Evolutionary conservation across 306 rosid species (phyloP).

Genomic region (Acacia melanoxylon): DNA sequence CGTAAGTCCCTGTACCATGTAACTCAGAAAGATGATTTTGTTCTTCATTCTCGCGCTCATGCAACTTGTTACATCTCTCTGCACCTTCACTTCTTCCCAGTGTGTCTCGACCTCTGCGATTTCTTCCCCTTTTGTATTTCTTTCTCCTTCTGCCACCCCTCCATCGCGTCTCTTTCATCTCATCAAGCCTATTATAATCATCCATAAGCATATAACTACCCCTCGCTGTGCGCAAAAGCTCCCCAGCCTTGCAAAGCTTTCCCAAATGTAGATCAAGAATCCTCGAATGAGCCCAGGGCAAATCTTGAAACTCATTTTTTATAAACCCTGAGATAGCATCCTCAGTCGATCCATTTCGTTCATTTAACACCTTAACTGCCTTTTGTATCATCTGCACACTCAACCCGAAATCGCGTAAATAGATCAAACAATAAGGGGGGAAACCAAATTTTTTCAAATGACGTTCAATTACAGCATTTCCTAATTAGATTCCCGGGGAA

Average conservation of each 20-base stretch:
- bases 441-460: neutral
- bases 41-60: neutral
- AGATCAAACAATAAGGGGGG: neutral
- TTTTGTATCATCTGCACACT: slow-evolving; percentile 42
- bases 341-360: slow-evolving; percentile 29
- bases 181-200: neutral
- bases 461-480: neutral
- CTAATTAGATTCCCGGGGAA: neutral
- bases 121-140: neutral
- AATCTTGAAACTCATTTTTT: slow-evolving; percentile 26
- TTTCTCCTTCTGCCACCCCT: slow-evolving; percentile 21
- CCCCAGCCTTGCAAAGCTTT: slow-evolving; percentile 32
- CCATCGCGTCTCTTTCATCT: neutral
- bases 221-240: slow-evolving; percentile 15
- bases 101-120: neutral
- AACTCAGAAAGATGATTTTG: slow-evolving; percentile 4
- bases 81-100: neutral
- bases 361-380: slow-evolving; percentile 34
- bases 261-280: slow-evolving; percentile 36
- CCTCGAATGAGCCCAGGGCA: slow-evolving; percentile 45
- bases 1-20: neutral
- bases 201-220: slow-evolving; percentile 27
- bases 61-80: neutral
- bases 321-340: slow-evolving; percentile 41
- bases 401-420: neutral